Conservation (phyloP, 2,329 filamentous ascomycete species). For the Pestalotiopsis sp. region DNA sequence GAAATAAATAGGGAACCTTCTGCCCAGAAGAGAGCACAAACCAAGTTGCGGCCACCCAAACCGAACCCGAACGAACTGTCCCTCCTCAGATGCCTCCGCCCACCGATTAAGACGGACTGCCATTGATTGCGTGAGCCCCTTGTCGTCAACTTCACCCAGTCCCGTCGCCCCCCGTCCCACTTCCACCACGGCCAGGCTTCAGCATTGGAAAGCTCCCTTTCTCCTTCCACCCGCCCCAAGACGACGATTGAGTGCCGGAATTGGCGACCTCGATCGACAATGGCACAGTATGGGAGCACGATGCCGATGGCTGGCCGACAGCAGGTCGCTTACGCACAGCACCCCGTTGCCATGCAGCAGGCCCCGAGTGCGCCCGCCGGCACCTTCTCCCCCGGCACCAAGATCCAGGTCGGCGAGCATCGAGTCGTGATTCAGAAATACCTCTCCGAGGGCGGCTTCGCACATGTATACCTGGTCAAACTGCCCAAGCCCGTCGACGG, state of each 20-base stretch:
- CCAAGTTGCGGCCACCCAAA: neutral
- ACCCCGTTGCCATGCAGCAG: slow-evolving; percentile 37
- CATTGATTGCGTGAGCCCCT: neutral
- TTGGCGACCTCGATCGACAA: slow-evolving; percentile 12
- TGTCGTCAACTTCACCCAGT: slow-evolving; percentile 11
- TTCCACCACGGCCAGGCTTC: slow-evolving; percentile 1
- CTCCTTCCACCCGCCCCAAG: neutral
- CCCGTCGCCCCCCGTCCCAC: slow-evolving; percentile 8
- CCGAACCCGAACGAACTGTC: neutral
- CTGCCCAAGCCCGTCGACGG: slow-evolving; percentile 77
- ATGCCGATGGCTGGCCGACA: slow-evolving; percentile 37
- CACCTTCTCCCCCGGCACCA: slow-evolving; percentile 90
- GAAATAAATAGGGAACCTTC: neutral
- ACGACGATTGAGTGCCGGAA: neutral
- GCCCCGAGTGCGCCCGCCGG: slow-evolving; percentile 64
- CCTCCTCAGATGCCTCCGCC: slow-evolving; percentile 21
- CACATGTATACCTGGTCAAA: slow-evolving; percentile 96
- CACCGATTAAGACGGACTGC: neutral
- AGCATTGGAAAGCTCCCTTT: neutral
- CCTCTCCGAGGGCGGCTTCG: slow-evolving; percentile 96
- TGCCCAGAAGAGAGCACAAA: neutral
- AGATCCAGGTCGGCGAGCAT: slow-evolving; percentile 93
- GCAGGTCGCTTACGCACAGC: slow-evolving; percentile 34
- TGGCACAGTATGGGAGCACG: slow-evolving; percentile 32
- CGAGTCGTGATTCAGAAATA: slow-evolving; percentile 95